These are phyloP conservation scores for Citeromyces hawaiiensis DNA, from an alignment of 1,139 yeast species.

Conservation along the genomic window DNA sequence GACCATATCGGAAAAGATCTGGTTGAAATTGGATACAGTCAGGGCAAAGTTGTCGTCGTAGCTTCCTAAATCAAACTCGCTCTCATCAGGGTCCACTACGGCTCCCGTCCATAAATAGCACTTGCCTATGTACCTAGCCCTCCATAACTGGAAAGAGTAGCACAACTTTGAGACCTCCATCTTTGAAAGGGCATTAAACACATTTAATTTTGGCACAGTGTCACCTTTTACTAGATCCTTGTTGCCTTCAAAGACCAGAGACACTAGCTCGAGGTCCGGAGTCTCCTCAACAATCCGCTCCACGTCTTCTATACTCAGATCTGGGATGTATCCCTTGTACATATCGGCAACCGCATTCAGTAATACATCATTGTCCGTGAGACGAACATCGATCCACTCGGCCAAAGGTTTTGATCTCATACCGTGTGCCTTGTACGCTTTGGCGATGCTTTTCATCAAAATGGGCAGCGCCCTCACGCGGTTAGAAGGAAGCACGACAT, in stretches of 20 bases:
- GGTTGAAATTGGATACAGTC: background rate
- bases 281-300: background rate
- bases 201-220: background rate
- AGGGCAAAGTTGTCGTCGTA: background rate
- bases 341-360: background rate
- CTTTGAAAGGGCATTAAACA: background rate
- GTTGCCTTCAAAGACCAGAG: slow-evolving; percentile 1
- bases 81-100: slow-evolving; percentile 4
- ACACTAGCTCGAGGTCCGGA: background rate
- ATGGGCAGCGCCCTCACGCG: background rate
- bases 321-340: background rate
- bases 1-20: background rate
- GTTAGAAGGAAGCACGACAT: background rate
- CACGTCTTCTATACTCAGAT: background rate
- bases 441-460: background rate
- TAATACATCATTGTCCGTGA: background rate
- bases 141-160: slow-evolving; percentile 23
- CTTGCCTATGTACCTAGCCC: slow-evolving; percentile 27
- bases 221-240: background rate
- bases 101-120: slow-evolving; percentile 21
- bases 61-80: background rate
- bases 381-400: background rate
- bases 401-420: background rate
- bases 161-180: background rate
- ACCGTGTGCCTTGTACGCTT: background rate